These are phyloP conservation scores for Ulvella scutata DNA, from an alignment of 139 green algal genomes.

Conservation along the genomic window DNA sequence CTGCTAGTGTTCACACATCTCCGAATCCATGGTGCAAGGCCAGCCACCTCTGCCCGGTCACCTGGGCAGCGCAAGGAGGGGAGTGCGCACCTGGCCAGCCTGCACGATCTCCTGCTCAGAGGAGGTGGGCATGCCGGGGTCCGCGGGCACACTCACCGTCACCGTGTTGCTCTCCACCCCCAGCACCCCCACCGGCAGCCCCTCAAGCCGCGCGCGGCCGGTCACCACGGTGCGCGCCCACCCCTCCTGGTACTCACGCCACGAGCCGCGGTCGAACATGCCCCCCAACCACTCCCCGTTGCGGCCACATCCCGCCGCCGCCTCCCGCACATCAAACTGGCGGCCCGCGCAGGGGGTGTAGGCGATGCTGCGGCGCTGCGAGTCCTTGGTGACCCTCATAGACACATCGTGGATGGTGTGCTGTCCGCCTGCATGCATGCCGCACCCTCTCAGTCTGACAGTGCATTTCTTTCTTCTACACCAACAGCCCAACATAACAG, in stretches of 20 bases:
- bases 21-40: too few species aligned
- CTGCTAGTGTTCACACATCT: too few species aligned
- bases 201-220: constrained; percentile 81
- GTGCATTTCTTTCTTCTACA: too few species aligned
- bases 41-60: too few species aligned
- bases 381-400: constrained; percentile 47
- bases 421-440: constrained; percentile 15
- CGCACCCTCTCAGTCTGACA: too few species aligned
- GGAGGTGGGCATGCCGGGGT: constrained; percentile 71
- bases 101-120: constrained; percentile 62
- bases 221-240: constrained; percentile 90
- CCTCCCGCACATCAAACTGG: not conserved
- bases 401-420: constrained; percentile 10
- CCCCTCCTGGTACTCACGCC: constrained; percentile 65
- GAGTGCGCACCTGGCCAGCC: constrained; percentile 38
- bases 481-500: too few species aligned
- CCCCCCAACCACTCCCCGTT: constrained; percentile 40
- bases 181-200: constrained; percentile 83
- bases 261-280: constrained; percentile 81
- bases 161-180: constrained; percentile 81
- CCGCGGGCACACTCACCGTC: constrained; percentile 65
- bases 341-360: constrained; percentile 36
- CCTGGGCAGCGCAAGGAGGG: too few species aligned
- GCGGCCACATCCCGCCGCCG: constrained; percentile 50
- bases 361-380: constrained; percentile 30